A percentile compares a stretch with the other conserved stretches of the same genome.
Conservation (phyloP, 805 yeast genomes). For the Kodamaea lidongshanica region DNA sequence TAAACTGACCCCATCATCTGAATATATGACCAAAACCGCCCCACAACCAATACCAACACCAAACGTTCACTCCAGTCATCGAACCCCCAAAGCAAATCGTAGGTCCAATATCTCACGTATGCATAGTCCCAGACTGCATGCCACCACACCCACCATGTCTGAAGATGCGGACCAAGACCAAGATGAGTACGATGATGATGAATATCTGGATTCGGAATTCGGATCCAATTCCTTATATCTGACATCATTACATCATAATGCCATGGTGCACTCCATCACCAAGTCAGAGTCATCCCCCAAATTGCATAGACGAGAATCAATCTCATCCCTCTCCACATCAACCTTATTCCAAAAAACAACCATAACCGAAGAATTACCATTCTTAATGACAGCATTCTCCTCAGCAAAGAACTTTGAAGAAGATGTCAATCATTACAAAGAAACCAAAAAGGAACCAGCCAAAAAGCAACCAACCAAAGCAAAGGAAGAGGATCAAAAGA, state of each 20-base stretch:
- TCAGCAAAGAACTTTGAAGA: constrained; percentile 54
- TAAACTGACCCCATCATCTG: background rate
- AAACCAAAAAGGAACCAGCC: constrained; percentile 4
- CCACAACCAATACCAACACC: constrained; percentile 4
- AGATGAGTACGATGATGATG: constrained; percentile 12
- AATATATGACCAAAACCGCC: constrained; percentile 1
- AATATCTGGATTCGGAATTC: constrained; percentile 22
- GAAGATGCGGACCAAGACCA: too few species aligned
- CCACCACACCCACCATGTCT: too few species aligned
- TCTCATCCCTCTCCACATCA: constrained; percentile 27
- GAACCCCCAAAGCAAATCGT: constrained; percentile 4
- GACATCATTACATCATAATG: constrained; percentile 18
- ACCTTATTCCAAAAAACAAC: constrained; percentile 45
- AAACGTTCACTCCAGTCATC: constrained; percentile 5
- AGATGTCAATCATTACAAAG: constrained; percentile 28
- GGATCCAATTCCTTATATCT: constrained; percentile 18
- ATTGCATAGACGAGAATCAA: constrained; percentile 20
- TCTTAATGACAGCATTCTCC: constrained; percentile 59
- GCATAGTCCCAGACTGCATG: too few species aligned
- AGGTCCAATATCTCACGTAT: background rate
- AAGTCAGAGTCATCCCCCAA: constrained; percentile 8
- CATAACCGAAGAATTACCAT: constrained; percentile 59
- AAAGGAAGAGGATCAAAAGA: constrained; percentile 3
- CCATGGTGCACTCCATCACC: constrained; percentile 37
- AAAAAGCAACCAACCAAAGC: constrained; percentile 3